phyloP scores from a whole-genome alignment of 768 basidiomycete genomes.

The Boletus pseudo-olivaceus region DNA sequence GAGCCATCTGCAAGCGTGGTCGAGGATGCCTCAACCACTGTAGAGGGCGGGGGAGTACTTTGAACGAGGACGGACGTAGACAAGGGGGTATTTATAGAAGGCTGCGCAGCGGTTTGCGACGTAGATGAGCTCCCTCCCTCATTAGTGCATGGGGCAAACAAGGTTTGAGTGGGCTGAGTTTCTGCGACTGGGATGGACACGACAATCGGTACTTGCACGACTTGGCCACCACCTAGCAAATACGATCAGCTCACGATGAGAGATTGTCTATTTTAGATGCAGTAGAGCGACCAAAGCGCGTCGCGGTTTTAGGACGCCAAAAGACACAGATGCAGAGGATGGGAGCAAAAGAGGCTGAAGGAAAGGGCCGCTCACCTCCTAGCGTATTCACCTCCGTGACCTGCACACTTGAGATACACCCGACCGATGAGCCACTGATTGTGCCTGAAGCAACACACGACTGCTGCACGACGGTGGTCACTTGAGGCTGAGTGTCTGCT shows the following conservation, averaged over 20 bases:
- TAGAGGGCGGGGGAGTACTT: slow-evolving; percentile 32
- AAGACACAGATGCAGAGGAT: background rate
- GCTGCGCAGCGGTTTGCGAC: slow-evolving; percentile 1
- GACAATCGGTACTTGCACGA: slow-evolving; percentile 42
- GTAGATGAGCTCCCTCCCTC: slow-evolving; percentile 14
- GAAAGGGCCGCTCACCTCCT: slow-evolving; percentile 29
- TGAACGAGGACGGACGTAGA: slow-evolving; percentile 27
- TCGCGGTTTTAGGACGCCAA: slow-evolving; percentile 13
- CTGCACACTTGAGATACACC: slow-evolving; percentile 27
- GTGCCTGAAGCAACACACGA: slow-evolving; percentile 34
- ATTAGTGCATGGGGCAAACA: slow-evolving; percentile 40
- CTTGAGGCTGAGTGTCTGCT: slow-evolving; percentile 28
- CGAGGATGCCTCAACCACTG: slow-evolving; percentile 30
- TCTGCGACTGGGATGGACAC: slow-evolving; percentile 32
- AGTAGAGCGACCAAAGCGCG: slow-evolving; percentile 9
- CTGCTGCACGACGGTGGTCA: slow-evolving; percentile 32
- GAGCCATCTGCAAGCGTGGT: slow-evolving; percentile 42
- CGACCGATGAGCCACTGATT: slow-evolving; percentile 21
- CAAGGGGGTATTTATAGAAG: slow-evolving; percentile 9
- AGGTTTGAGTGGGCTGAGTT: slow-evolving; percentile 34
- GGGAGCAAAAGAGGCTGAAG: background rate
- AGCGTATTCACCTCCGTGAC: slow-evolving; percentile 33
- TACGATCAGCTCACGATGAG: slow-evolving; percentile 12
- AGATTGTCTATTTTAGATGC: background rate
- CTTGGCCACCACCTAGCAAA: slow-evolving; percentile 25